Base-by-base conservation (phyloP, 352 stramenopile genomes). In the Thraustochytrium sp. region DNA sequence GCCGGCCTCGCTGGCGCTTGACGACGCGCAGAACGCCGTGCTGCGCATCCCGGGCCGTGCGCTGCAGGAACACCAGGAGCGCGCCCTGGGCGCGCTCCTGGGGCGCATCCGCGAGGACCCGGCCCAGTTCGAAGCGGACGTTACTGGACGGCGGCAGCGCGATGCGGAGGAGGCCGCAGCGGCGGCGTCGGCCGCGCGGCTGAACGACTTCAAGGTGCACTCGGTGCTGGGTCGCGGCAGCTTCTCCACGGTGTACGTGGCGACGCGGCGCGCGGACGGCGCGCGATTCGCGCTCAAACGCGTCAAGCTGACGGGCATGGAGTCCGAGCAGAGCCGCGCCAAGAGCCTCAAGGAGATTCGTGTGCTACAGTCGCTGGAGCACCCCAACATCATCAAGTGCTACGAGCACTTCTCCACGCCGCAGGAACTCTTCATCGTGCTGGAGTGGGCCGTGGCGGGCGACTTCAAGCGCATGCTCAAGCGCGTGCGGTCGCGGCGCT, bases 341-440 rank as follows among this genome's bases (percentile, higher is more conserved):
- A 97, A 97, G 89, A 96, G 91, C 73, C 85, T 97, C 29, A 96
- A 80, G 44, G 88, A 92, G 75, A 89, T 98, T 61, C 86, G 90
- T 38, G 86, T 98, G 40, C 88, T 98, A 59, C 92, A 97, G 86
- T 93, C 89, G 2, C 88, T 97, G 61, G 74, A 87, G 38, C 94
- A 98, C 78, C 89, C 88, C 0, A 97, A 97, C 86, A 94, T 98
- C 56, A 92, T 98, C 78, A 88, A 94, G 86, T 98, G 96, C 76
- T 65, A 96, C 34, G 94, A 98, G 86, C 91, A 90, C 34, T 97
- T 97, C 77, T 88, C 97, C 26, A 88, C 91, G 51, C 89, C 91
- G 29, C 92, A 95, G 49, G 90, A 96, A 82, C 90, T 98, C 18
- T 92, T 94, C 83, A 97, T 98, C 86, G 92, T 94, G 29, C 96